Conservation (phyloP, 805 yeast species). For the Priceomyces haplophilus region DNA sequence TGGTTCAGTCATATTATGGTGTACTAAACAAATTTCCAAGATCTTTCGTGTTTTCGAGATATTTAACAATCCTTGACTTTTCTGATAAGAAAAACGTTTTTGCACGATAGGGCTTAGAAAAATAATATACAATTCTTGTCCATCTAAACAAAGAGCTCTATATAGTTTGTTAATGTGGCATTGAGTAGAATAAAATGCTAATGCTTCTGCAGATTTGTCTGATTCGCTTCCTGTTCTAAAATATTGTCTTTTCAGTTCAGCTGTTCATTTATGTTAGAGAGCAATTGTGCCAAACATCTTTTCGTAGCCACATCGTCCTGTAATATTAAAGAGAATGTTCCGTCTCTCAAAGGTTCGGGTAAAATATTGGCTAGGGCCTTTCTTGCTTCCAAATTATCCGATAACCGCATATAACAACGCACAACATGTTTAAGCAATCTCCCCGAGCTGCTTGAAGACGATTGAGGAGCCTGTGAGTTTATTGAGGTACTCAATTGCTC, state of each 20-base stretch:
- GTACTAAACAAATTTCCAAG: too few species aligned
- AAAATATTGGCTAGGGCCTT: conserved; percentile 77
- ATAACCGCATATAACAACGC: conserved; percentile 84
- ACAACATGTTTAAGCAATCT: conserved; percentile 89
- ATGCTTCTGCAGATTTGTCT: neutral
- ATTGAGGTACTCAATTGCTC: conserved; percentile 60
- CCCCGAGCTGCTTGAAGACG: conserved; percentile 53
- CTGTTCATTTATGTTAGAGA: conserved; percentile 54
- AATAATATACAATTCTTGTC: neutral
- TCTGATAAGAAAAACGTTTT: too few species aligned
- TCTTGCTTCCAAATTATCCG: conserved; percentile 89
- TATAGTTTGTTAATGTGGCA: neutral
- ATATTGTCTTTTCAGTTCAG: neutral
- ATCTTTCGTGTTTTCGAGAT: neutral
- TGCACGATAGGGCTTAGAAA: neutral
- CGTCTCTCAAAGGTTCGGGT: conserved; percentile 86
- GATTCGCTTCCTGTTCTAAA: neutral
- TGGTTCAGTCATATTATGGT: too few species aligned
- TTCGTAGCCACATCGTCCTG: conserved; percentile 88
- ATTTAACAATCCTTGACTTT: too few species aligned
- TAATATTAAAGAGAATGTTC: conserved; percentile 73
- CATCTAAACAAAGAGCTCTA: neutral
- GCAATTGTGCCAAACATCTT: conserved; percentile 78
- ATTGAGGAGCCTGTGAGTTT: conserved; percentile 41
- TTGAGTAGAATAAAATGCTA: neutral